phyloP scores from a whole-genome alignment of 805 yeast species.

The Myxozyma melibiosi region DNA sequence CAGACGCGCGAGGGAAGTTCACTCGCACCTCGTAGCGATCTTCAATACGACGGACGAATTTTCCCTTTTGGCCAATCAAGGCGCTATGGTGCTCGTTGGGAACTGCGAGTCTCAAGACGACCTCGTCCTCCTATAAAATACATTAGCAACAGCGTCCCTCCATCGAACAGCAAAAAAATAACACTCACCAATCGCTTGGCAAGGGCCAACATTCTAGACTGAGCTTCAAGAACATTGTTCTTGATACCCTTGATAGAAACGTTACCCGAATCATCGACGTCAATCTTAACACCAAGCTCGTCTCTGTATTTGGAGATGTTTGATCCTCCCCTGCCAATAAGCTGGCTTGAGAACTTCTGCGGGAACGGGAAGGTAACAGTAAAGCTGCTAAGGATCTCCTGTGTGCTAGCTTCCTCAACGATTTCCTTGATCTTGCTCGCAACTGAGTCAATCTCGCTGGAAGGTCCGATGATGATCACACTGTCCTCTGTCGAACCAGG shows the following conservation, averaged over 20 bases:
- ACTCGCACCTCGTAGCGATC: constrained; percentile 83
- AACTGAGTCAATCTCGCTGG: constrained; percentile 60
- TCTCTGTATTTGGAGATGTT: constrained; percentile 68
- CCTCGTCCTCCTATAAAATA: constrained; percentile 63
- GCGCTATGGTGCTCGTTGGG: constrained; percentile 79
- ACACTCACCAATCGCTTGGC: constrained; percentile 59
- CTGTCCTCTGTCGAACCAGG: constrained; percentile 50
- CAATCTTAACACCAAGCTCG: constrained; percentile 74
- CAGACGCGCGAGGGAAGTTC: constrained; percentile 61
- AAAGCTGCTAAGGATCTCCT: constrained; percentile 51
- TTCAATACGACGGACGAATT: constrained; percentile 78
- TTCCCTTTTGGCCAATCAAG: constrained; percentile 81
- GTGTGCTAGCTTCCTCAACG: constrained; percentile 58
- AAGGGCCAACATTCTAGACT: constrained; percentile 56
- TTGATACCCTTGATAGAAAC: constrained; percentile 75
- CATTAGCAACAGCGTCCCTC: neutral
- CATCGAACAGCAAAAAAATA: neutral
- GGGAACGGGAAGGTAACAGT: constrained; percentile 63
- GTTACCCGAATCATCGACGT: constrained; percentile 61
- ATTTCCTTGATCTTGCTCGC: constrained; percentile 55
- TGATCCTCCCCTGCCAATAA: constrained; percentile 89
- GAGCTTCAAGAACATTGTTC: constrained; percentile 74
- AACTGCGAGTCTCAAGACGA: constrained; percentile 61
- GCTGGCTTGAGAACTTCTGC: constrained; percentile 64
- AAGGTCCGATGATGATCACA: constrained; percentile 70